Conservation (phyloP, 2,329 filamentous ascomycete species). For the Alternaria brassicicola region DNA sequence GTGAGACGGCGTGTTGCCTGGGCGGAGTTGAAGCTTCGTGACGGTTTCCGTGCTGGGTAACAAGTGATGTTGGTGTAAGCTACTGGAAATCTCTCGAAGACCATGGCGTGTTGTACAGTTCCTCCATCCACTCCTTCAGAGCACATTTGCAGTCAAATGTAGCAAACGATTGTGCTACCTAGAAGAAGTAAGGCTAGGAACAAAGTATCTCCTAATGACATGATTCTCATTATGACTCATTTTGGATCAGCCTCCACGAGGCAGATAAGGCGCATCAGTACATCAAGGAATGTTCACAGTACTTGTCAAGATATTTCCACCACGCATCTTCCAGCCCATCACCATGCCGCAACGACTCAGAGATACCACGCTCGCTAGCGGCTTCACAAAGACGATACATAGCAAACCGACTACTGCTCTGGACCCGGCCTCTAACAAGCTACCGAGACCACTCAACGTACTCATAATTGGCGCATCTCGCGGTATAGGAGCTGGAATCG, state of each 20-base stretch:
- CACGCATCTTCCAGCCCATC: not conserved
- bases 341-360: conserved; percentile 17
- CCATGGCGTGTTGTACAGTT: not conserved
- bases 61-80: not conserved
- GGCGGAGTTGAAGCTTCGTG: not conserved
- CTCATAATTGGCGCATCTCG: conserved; percentile 43
- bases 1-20: not conserved
- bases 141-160: not conserved
- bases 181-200: not conserved
- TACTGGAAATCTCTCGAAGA: not conserved
- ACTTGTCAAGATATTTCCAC: not conserved
- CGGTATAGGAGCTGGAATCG: conserved; percentile 42
- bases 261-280: not conserved
- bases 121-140: not conserved
- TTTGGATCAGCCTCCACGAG: not conserved
- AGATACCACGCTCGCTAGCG: conserved; percentile 25
- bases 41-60: not conserved
- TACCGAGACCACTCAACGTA: conserved; percentile 31
- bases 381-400: conserved; percentile 25
- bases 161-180: not conserved
- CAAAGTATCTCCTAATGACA: not conserved
- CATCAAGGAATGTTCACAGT: not conserved
- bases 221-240: conserved; percentile 1
- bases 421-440: conserved; percentile 25
- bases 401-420: conserved; percentile 15